Evolutionary conservation across 1,139 yeast genomes (phyloP).

Genomic region (Geotrichum reessii): DNA sequence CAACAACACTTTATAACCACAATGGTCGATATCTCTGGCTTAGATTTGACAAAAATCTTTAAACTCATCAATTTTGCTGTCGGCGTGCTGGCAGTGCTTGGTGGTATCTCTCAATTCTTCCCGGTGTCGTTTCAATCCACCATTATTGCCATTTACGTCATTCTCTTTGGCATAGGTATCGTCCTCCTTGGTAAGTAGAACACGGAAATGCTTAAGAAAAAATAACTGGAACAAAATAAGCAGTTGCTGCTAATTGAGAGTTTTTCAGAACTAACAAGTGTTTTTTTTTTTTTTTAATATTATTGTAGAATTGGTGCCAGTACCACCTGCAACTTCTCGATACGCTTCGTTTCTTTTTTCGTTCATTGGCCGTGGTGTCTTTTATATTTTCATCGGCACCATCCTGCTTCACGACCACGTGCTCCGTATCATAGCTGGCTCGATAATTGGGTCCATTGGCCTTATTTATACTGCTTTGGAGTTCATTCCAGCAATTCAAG

Average conservation of each 20-base stretch:
- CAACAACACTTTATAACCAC: no score
- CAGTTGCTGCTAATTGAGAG: background rate
- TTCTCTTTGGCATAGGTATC: conserved; percentile 51
- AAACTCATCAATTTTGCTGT: conserved; percentile 59
- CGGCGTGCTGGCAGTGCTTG: conserved; percentile 50
- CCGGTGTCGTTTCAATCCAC: conserved; percentile 43
- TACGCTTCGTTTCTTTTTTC: conserved; percentile 80
- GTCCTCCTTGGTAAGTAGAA: conserved; percentile 50
- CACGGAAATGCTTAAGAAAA: background rate
- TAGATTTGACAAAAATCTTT: conserved; percentile 45
- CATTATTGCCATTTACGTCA: conserved; percentile 51
- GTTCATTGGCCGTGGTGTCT: conserved; percentile 75
- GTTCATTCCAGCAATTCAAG: conserved; percentile 61
- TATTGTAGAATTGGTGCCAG: conserved; percentile 40
- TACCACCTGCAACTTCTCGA: conserved; percentile 52
- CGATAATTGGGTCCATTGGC: conserved; percentile 55
- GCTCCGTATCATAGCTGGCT: conserved; percentile 50
- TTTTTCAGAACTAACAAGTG: background rate
- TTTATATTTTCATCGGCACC: conserved; percentile 63
- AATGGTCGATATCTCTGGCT: conserved; percentile 23
- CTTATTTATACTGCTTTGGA: conserved; percentile 55
- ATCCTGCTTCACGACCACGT: conserved; percentile 56
- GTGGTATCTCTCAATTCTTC: conserved; percentile 57
- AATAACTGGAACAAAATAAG: background rate
- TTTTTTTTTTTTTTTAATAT: background rate